These are phyloP conservation scores for Boechera stricta DNA, from an alignment of 345 rosid genomes.

Conservation along the genomic window DNA sequence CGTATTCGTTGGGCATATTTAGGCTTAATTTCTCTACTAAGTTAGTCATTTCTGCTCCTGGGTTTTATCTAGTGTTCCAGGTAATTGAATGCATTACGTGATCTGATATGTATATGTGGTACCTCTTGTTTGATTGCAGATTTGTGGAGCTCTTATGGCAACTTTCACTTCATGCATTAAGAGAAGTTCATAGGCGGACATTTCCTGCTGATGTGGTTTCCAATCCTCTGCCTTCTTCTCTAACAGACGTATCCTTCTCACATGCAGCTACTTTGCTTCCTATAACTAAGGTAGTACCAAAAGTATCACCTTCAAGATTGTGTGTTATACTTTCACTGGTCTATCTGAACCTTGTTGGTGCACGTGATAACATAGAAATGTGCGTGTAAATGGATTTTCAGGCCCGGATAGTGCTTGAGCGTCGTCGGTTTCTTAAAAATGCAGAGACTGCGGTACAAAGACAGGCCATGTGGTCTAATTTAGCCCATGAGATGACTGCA, in stretches of 20 bases:
- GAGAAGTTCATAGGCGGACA: slow-evolving; percentile 95
- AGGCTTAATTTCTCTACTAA: slow-evolving; percentile 7
- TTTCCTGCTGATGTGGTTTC: slow-evolving; percentile 87
- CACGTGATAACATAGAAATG: background rate
- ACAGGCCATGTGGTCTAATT: slow-evolving; percentile 98
- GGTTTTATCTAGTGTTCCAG: background rate
- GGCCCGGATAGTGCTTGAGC: slow-evolving; percentile 99
- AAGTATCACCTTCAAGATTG: background rate
- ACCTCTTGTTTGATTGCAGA: slow-evolving; percentile 57
- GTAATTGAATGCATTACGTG: slow-evolving; percentile 5
- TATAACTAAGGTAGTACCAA: slow-evolving; percentile 77
- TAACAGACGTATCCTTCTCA: slow-evolving; percentile 97
- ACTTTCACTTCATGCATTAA: slow-evolving; percentile 94
- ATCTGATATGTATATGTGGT: slow-evolving; percentile 9
- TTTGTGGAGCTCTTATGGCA: slow-evolving; percentile 99
- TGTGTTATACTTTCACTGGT: background rate
- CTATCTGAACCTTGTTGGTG: slow-evolving; percentile 24
- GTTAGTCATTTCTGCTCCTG: slow-evolving; percentile 4
- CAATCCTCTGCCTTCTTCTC: slow-evolving; percentile 87
- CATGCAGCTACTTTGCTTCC: slow-evolving; percentile 99
- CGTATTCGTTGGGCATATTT: slow-evolving; percentile 1
- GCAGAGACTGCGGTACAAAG: slow-evolving; percentile 95
- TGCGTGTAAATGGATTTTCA: slow-evolving; percentile 31
- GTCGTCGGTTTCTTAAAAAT: slow-evolving; percentile 88
- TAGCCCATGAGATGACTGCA: slow-evolving; percentile 99